Evolutionary conservation across 2,329 filamentous ascomycete species (phyloP).

Genomic region (Cladosporium sp.): DNA sequence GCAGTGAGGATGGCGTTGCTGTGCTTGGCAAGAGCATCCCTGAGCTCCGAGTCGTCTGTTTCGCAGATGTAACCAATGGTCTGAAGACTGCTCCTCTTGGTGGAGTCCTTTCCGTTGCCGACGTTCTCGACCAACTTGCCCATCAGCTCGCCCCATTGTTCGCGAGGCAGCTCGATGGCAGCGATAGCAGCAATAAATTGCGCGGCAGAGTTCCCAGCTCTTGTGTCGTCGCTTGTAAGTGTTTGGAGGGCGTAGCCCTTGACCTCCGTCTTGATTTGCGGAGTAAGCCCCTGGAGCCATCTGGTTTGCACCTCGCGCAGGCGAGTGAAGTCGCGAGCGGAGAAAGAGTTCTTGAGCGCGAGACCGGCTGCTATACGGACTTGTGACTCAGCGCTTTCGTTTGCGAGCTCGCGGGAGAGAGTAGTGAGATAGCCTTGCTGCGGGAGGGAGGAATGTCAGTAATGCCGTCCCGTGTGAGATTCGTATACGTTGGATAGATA

Average conservation of each 20-base stretch:
- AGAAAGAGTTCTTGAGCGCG: slow-evolving; percentile 97
- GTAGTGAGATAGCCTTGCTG: slow-evolving; percentile 91
- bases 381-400: slow-evolving; percentile 77
- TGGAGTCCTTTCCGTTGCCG: slow-evolving; percentile 77
- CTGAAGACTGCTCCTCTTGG: slow-evolving; percentile 92
- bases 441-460: slow-evolving; percentile 19
- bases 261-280: slow-evolving; percentile 79
- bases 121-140: slow-evolving; percentile 86
- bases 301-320: slow-evolving; percentile 88
- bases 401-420: slow-evolving; percentile 90
- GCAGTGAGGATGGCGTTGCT: slow-evolving; percentile 98
- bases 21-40: slow-evolving; percentile 76
- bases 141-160: slow-evolving; percentile 94
- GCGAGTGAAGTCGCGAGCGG: slow-evolving; percentile 82
- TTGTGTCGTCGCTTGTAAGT: slow-evolving; percentile 72
- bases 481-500: slow-evolving; percentile 30
- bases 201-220: slow-evolving; percentile 84
- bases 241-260: slow-evolving; percentile 91
- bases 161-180: slow-evolving; percentile 86
- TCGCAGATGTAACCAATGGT: slow-evolving; percentile 99
- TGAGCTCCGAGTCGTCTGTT: slow-evolving; percentile 83
- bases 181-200: slow-evolving; percentile 96
- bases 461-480: slow-evolving; percentile 17
- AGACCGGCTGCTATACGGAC: slow-evolving; percentile 94
- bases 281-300: slow-evolving; percentile 83